Evolutionary conservation across 2,329 filamentous ascomycete species (phyloP), one percentile per base, ranked within the genome.

Genomic region (Hymenoscyphus linearis): DNA sequence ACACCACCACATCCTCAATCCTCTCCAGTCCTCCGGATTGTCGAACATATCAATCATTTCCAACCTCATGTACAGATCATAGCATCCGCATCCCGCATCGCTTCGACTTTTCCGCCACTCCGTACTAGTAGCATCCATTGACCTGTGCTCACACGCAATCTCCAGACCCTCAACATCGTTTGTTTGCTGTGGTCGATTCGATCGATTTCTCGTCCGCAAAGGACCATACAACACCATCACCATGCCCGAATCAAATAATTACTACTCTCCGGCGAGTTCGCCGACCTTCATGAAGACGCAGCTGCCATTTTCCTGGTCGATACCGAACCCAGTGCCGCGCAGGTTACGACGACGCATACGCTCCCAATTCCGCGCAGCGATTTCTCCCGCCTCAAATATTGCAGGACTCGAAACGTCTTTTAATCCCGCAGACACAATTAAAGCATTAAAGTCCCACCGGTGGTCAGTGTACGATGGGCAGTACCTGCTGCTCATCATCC

Each of bases 391-490:
- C 25, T 87, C 90, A 57, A 88, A 88, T 65, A 85, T 97, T 71
- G 84, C 91, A 57, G 82, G 82, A 34, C 80, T 97, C 60, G 84
- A 96, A 75, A 92, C 86, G 16, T 96, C 92, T 0, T 90, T 92
- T 75, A 92, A 89, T 67, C 87, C 91, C 4, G 80, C 83, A 70
- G 88, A 96, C 71, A 92, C 91, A 13, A 76, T 97, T 64, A 84
- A 85, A 63, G 84, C 88, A 40, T 79, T 97, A 65, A 87, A 88
- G 69, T 83, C 83, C 63, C 91, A 95, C 73, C 85, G 85, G 66
- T 97, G 91, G 90, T 88, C 84, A 57, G 79, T 87, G 57, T 89
- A 92, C 73, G 93, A 98, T 75, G 82, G 89, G 47, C 93, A 97
- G 77, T 96, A 97, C 75, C 75, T 91, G 57, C 79, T 93, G 61